Percentiles rank a stretch among this genome's conserved stretches.
Evolutionary conservation across 192 early-diverging fungal species (phyloP).

Genomic region (Ramicandelaber brevisporus): DNA sequence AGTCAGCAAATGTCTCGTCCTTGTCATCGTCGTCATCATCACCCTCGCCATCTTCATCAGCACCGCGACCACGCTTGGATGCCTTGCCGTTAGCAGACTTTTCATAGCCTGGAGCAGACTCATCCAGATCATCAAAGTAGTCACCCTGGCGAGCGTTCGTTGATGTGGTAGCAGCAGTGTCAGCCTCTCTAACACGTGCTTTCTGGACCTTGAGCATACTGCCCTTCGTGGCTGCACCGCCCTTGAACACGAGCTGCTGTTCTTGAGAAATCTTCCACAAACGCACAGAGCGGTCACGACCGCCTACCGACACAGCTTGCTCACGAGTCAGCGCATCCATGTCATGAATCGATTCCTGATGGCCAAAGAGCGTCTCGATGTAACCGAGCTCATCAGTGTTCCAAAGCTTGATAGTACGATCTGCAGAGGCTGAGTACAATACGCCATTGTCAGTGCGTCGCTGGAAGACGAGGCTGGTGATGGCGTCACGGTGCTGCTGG

Average conservation of each 20-base stretch:
- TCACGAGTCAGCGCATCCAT: slow-evolving; percentile 69
- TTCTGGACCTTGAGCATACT: no score
- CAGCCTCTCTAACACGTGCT: no score
- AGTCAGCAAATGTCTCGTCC: not conserved
- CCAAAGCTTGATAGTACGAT: slow-evolving; percentile 94
- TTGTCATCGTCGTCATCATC: slow-evolving; percentile 1
- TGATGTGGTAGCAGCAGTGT: no score
- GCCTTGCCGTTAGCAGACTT: no score
- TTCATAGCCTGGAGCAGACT: slow-evolving; percentile 1
- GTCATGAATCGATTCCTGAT: slow-evolving; percentile 71
- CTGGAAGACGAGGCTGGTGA: slow-evolving; percentile 68
- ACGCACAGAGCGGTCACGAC: slow-evolving; percentile 68
- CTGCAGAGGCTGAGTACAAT: slow-evolving; percentile 69
- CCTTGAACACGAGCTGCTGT: slow-evolving; percentile 75
- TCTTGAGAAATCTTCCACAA: slow-evolving; percentile 95
- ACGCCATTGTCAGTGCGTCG: slow-evolving; percentile 36
- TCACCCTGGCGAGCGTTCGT: slow-evolving; percentile 3
- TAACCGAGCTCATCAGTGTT: slow-evolving; percentile 76
- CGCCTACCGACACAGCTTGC: slow-evolving; percentile 70
- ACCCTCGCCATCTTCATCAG: slow-evolving; percentile 2
- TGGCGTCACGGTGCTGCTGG: slow-evolving; percentile 76
- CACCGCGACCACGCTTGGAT: no score
- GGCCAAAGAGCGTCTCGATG: slow-evolving; percentile 93
- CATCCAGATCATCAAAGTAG: slow-evolving; percentile 6
- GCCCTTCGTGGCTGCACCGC: slow-evolving; percentile 27